Evolutionary conservation across 176 grass and related monocot species (phyloP), one percentile per base, ranked within the genome.

Genomic region (Oryza brachyantha): DNA sequence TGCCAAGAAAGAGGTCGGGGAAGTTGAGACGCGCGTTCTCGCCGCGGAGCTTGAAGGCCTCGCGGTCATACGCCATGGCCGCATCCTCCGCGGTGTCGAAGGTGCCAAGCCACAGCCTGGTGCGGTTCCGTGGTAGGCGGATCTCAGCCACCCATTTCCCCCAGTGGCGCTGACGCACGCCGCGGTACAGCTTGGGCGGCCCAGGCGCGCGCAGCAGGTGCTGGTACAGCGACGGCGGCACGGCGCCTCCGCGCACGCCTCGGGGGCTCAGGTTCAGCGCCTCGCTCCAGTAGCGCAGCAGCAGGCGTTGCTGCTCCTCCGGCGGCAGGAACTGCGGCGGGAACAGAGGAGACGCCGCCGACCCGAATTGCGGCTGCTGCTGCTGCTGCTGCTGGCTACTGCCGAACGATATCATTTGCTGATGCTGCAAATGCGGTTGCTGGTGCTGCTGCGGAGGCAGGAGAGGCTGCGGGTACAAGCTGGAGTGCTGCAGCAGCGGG

Each of bases 91-190:
- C 96, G 32, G 90, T 99, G 88, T 99, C 90, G 80, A 99, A 99
- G 39, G 96, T 99, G 68, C 96, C 96, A 39, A 99, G 96, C 92
- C 96, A 99, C 10, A 94, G 90, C 8, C 96, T 78, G 13, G 88
- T 93, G 72, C 96, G 96, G 88, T 95, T 89, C 11, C 84, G 88
- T 14, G 96, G 96, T 37, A 99, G 84, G 74, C 96, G 96, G 62
- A 99, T 99, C 90, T 99, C 92, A 39, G 96, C 92, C 66, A 99
- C 96, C 96, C 96, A 99, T 78, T 95, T 99, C 13, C 96, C 96
- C 96, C 96, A 99, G 88, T 99, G 96, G 3, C 96, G 80, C 86
- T 99, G 96, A 69, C 96, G 74, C 71, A 99, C 96, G 28, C 96
- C 96, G 21, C 96, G 92, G 78, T 95, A 99, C 37, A 99, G 83